Evolutionary conservation across 352 stramenopile species (phyloP).

Genomic region (Pythium phragmitis): DNA sequence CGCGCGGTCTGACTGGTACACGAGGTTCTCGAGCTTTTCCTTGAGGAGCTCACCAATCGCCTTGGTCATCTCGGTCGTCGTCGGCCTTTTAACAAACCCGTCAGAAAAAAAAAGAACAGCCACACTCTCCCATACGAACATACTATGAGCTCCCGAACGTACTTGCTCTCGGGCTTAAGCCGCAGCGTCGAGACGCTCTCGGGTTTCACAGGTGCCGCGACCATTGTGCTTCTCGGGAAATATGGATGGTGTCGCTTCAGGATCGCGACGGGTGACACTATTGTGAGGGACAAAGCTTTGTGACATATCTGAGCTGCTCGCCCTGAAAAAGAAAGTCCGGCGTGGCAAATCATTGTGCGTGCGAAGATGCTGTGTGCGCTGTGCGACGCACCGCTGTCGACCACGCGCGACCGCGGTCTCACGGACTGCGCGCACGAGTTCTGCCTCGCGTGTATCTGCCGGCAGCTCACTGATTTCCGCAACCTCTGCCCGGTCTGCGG

Average conservation of each 20-base stretch:
- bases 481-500: constrained; percentile 74
- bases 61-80: constrained; percentile 82
- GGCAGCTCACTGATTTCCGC: constrained; percentile 44
- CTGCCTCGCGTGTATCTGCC: constrained; percentile 68
- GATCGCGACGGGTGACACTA: constrained; percentile 18
- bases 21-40: constrained; percentile 62
- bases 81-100: constrained; percentile 34
- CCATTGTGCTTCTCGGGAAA: constrained; percentile 31
- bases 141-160: not conserved
- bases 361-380: constrained; percentile 49
- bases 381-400: constrained; percentile 45
- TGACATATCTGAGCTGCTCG: constrained; percentile 12
- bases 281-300: not conserved
- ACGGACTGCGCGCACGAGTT: constrained; percentile 85
- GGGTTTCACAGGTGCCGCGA: constrained; percentile 31
- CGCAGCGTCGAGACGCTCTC: constrained; percentile 47
- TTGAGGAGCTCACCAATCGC: constrained; percentile 61
- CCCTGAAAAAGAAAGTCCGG: not conserved
- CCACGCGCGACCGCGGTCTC: constrained; percentile 43
- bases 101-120: not conserved
- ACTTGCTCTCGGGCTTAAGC: constrained; percentile 62
- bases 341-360: not conserved
- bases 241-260: constrained; percentile 22
- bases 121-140: not conserved
- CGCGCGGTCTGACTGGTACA: constrained; percentile 75